Conservation (phyloP, 2,329 filamentous ascomycete genomes). For the Colletotrichum graminicola region DNA sequence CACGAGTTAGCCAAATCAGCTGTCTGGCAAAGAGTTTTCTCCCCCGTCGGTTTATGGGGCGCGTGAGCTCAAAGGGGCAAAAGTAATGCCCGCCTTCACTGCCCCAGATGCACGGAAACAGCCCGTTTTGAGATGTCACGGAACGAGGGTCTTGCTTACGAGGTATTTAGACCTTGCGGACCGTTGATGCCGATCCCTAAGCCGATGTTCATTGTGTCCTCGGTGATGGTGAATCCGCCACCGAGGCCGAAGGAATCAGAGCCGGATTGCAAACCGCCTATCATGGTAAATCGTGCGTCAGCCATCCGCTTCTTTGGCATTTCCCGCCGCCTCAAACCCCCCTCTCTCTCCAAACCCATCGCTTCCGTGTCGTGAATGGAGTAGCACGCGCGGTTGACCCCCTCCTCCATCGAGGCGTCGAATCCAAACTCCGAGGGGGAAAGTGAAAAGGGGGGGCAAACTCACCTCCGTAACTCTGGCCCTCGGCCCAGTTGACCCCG, state of each 20-base stretch:
- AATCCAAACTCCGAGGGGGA: neutral
- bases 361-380: too few species aligned
- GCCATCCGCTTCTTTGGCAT: neutral
- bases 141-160: constrained; percentile 5
- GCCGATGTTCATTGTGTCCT: constrained; percentile 36
- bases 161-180: constrained; percentile 26
- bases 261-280: constrained; percentile 32
- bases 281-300: neutral
- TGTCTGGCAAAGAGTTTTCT: neutral
- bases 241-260: constrained; percentile 38
- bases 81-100: neutral
- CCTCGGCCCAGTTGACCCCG: constrained; percentile 34
- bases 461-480: constrained; percentile 33
- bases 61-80: neutral
- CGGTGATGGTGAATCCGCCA: constrained; percentile 35
- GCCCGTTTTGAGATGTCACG: neutral
- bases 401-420: neutral
- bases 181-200: constrained; percentile 27
- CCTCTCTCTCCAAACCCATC: neutral
- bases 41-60: neutral
- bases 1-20: neutral
- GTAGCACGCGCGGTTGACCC: neutral
- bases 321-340: neutral
- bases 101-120: neutral
- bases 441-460: neutral